These are phyloP conservation scores for Mycotypha africana DNA, from an alignment of 371 early-diverging fungal species.

Conservation along the genomic window DNA sequence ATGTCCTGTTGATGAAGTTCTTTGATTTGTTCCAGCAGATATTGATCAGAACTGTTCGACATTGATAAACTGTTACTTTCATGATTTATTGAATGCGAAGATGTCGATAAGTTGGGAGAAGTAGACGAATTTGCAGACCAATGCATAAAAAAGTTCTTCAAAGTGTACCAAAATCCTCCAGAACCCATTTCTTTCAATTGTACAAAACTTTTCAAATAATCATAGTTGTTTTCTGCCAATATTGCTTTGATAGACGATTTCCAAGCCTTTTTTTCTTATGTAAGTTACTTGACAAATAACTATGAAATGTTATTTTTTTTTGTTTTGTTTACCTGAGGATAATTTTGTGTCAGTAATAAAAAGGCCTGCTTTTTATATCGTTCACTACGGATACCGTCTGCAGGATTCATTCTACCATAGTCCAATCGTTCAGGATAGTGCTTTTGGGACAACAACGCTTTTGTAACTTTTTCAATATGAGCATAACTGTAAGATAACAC, in stretches of 20 bases:
- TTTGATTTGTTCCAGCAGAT: conserved; percentile 26
- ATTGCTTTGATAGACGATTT: conserved; percentile 52
- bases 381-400: conserved; percentile 31
- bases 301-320: background rate
- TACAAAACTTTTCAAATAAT: conserved; percentile 36
- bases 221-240: conserved; percentile 53
- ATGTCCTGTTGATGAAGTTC: conserved; percentile 10
- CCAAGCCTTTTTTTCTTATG: too few relatives aligned
- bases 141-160: conserved; percentile 31
- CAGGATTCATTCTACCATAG: conserved; percentile 27
- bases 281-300: background rate
- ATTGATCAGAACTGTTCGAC: background rate
- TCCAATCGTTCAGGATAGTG: conserved; percentile 28
- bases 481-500: conserved; percentile 22
- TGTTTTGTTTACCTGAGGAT: conserved; percentile 27
- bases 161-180: conserved; percentile 34
- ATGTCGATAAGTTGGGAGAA: background rate
- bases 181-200: conserved; percentile 36
- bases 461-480: conserved; percentile 31
- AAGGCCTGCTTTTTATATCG: conserved; percentile 32
- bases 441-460: conserved; percentile 14
- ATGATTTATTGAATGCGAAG: background rate
- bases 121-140: conserved; percentile 19
- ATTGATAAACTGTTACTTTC: too few relatives aligned
- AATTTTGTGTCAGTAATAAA: conserved; percentile 25